Base-by-base conservation (phyloP, 2,329 filamentous ascomycete species). In the Rosellinia necatrix region DNA sequence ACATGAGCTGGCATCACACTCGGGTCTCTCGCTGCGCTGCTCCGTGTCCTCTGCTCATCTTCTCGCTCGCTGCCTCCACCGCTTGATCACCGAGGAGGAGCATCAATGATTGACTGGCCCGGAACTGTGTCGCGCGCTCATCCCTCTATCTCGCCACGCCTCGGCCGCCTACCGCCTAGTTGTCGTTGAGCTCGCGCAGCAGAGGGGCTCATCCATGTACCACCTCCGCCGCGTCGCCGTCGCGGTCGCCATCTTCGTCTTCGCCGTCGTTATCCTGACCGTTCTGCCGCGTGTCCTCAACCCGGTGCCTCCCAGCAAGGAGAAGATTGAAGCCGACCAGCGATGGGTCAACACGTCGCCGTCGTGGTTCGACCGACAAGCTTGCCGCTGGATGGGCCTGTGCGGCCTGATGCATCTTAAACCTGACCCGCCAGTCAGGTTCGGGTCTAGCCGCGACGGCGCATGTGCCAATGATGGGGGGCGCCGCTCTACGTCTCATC, bases 331-430 rank as follows among this genome's bases (percentile, higher is more conserved):
- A 49, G 84, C 86, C 63, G 87, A 91, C 69, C 75, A 76, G 55
- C 75, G 73, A 62, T 93, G 89, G 89, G 83, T 92, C 43, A 78
- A 83, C 41, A 87, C 82, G 15, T 90, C 88, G 12, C 84, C 84
- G 32, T 87, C 86, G 66, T 92, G 88, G 82, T 71, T 87, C 57
- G 89, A 92, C 71, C 81, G 89, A 27, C 91, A 91, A 68, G 78
- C 85, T 6, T 96, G 92, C 70, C 83, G 85, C 41, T 96, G 88
- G 88, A 75, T 96, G 37, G 82, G 89, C 29, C 72, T 96, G 24
- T 96, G 92, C 69, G 91, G 91, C 21, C 71, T 90, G n/a, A 78
- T 88, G 48, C 90, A 96, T 69, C 76, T 92, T 62, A 79, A 82
- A 49, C 82, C 76, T 40, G 85, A 87, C 66, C 80, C 82, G 19